phyloP scores from a whole-genome alignment of 2,329 filamentous ascomycete genomes.

The Mycosphaerelloides madeirae region DNA sequence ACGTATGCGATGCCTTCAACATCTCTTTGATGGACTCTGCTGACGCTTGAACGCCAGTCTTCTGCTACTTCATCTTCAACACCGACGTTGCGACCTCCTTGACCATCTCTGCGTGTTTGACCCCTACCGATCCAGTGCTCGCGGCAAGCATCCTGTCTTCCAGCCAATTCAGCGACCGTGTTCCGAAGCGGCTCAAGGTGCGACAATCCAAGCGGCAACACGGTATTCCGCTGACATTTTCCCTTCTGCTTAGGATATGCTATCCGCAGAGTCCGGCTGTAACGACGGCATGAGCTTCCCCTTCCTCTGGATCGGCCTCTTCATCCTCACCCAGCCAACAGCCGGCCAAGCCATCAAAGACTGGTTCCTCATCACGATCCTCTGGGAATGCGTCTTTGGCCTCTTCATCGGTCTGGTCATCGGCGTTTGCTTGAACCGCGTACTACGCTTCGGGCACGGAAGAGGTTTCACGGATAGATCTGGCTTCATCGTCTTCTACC shows the following conservation, averaged over 20 bases:
- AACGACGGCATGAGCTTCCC: slow-evolving; percentile 55
- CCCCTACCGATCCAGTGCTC: slow-evolving; percentile 54
- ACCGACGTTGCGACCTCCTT: no score
- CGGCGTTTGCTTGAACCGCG: slow-evolving; percentile 44
- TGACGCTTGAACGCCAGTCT: no score
- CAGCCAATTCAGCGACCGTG: slow-evolving; percentile 49
- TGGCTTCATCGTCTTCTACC: slow-evolving; percentile 53
- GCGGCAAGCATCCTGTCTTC: slow-evolving; percentile 52
- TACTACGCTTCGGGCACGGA: slow-evolving; percentile 45
- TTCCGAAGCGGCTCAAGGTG: slow-evolving; percentile 49
- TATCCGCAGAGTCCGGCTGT: slow-evolving; percentile 52
- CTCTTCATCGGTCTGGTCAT: slow-evolving; percentile 45
- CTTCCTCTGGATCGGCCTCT: slow-evolving; percentile 52
- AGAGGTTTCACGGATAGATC: slow-evolving; percentile 46
- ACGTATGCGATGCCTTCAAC: slow-evolving; percentile 38
- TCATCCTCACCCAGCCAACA: slow-evolving; percentile 38
- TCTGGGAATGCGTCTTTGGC: slow-evolving; percentile 53
- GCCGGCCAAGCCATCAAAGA: slow-evolving; percentile 42
- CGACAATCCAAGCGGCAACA: no score
- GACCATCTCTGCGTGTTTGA: slow-evolving; percentile 52
- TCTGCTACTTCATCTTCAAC: no score
- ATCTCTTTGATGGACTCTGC: no score
- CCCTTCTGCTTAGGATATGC: no score
- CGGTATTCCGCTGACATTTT: no score
- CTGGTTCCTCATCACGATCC: slow-evolving; percentile 51